phyloP scores from a whole-genome alignment of 2,329 filamentous ascomycete genomes.

The Colletotrichum camelliae region DNA sequence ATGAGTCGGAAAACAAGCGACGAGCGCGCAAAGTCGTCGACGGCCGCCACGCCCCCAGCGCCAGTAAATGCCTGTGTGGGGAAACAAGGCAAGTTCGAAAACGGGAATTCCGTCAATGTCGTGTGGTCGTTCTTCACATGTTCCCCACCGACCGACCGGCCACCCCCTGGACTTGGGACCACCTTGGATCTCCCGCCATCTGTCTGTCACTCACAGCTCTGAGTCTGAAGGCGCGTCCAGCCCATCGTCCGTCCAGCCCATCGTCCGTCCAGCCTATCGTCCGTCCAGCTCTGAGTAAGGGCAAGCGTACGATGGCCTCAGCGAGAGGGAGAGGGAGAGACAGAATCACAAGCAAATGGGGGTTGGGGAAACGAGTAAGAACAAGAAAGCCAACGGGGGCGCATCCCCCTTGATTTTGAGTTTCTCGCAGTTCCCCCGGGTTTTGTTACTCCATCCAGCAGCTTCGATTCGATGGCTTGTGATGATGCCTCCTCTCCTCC shows the following conservation, averaged over 20 bases:
- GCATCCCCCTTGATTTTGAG: neutral
- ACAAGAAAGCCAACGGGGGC: neutral
- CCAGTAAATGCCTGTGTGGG: neutral
- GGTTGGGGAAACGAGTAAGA: neutral
- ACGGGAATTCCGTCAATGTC: constrained; percentile 9
- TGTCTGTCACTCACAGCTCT: neutral
- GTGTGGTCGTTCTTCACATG: constrained; percentile 12
- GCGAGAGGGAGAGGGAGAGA: neutral
- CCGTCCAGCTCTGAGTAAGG: neutral
- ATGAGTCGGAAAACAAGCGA: neutral
- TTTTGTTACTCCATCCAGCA: neutral
- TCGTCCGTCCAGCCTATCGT: neutral
- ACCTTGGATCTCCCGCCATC: neutral
- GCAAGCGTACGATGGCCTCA: neutral
- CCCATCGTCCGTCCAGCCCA: neutral
- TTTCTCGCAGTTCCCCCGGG: neutral
- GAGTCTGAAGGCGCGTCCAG: neutral
- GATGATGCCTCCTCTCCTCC: neutral
- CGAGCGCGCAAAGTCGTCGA: neutral
- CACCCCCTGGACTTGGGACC: neutral
- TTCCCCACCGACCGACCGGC: constrained; percentile 4
- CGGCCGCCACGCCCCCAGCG: neutral
- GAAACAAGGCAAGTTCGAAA: neutral
- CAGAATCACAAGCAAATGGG: constrained; percentile 13
- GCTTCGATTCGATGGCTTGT: constrained; percentile 1